phyloP scores from a whole-genome alignment of 495 filamentous ascomycete genomes.

The Parathielavia hyrcaniae region DNA sequence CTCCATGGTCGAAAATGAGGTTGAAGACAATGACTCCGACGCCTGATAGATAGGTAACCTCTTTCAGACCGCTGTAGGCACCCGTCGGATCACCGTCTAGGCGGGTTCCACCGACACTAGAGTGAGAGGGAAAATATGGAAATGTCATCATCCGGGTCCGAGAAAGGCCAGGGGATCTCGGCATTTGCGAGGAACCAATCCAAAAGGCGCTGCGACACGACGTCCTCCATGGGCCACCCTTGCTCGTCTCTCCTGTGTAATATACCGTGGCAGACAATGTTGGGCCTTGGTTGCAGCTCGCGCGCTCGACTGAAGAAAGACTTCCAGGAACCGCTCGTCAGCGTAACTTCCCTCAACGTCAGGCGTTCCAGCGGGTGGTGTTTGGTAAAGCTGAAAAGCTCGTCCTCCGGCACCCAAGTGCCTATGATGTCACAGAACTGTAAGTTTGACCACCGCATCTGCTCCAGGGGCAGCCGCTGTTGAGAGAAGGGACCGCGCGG shows the following conservation, averaged over 20 bases:
- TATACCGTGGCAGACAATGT: constrained; percentile 1
- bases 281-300: not conserved
- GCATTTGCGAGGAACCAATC: no score
- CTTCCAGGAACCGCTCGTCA: constrained; percentile 6
- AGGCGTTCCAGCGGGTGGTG: constrained; percentile 4
- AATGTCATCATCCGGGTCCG: no score
- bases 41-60: not conserved
- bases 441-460: not conserved
- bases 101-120: no score
- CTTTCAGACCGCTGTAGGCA: no score
- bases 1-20: not conserved
- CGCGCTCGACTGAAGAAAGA: not conserved
- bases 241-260: no score
- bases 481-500: not conserved
- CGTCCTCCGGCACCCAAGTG: constrained; percentile 2
- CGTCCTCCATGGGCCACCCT: no score
- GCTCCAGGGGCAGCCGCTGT: not conserved
- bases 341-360: not conserved
- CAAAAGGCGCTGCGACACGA: no score
- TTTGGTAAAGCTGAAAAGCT: constrained; percentile 6
- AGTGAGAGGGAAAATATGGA: no score
- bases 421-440: constrained; percentile 1
- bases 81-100: no score
- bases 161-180: no score
- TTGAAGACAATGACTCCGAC: not conserved